Evolutionary conservation across 768 basidiomycete species (phyloP).

Genomic region (Lactarius evosmus): DNA sequence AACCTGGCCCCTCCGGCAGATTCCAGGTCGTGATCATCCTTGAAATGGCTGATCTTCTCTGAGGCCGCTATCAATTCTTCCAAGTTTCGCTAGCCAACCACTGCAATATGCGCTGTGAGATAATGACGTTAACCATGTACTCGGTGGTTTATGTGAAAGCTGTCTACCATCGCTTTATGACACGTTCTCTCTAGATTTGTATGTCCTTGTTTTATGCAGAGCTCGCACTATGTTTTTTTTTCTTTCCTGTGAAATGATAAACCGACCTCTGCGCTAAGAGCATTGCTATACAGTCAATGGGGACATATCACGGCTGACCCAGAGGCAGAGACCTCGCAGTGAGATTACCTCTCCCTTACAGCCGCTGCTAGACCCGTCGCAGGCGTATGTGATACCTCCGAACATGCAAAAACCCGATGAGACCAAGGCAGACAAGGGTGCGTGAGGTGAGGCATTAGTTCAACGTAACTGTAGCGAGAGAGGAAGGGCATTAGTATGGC

Average conservation of each 20-base stretch:
- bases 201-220: neutral
- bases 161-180: neutral
- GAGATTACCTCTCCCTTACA: no score
- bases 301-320: no score
- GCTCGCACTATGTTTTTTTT: neutral
- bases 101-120: neutral
- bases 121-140: neutral
- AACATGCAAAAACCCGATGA: no score
- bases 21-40: neutral
- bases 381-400: no score
- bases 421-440: no score
- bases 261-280: neutral
- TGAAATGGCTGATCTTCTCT: neutral
- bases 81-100: neutral
- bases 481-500: no score
- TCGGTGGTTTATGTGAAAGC: neutral
- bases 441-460: no score
- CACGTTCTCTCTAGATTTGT: neutral
- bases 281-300: neutral
- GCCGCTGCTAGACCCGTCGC: no score
- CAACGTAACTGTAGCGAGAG: no score
- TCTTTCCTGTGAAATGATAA: neutral
- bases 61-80: neutral
- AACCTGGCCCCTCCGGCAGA: neutral
- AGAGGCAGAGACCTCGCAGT: no score